These are phyloP conservation scores for Colletotrichum sojae DNA, from an alignment of 2,329 filamentous ascomycete species.

Conservation along the genomic window DNA sequence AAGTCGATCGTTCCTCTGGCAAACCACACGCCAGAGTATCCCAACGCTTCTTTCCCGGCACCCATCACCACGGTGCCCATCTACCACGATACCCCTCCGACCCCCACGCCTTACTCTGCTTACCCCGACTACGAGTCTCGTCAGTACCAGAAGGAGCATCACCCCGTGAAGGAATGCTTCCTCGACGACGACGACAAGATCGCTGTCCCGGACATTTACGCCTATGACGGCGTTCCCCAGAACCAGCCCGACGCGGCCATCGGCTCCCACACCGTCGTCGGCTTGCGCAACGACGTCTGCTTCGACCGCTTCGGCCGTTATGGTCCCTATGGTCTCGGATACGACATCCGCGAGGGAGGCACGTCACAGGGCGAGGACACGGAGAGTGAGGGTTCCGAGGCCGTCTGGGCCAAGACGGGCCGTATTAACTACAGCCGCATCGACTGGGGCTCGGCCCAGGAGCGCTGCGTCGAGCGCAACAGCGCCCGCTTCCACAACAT, in stretches of 20 bases:
- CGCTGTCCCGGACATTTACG: slow-evolving; percentile 74
- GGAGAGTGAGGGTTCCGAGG: slow-evolving; percentile 76
- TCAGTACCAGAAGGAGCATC: slow-evolving; percentile 67
- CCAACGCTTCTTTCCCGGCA: slow-evolving; percentile 57
- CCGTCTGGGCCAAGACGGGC: slow-evolving; percentile 68
- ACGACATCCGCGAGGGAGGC: slow-evolving; percentile 80
- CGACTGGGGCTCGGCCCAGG: slow-evolving; percentile 70
- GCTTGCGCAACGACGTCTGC: slow-evolving; percentile 83
- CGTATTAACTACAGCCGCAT: slow-evolving; percentile 69
- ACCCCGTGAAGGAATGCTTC: slow-evolving; percentile 72
- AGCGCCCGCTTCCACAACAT: slow-evolving; percentile 70
- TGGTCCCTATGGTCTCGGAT: slow-evolving; percentile 90
- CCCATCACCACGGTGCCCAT: slow-evolving; percentile 53
- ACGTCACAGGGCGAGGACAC: slow-evolving; percentile 79
- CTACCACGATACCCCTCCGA: slow-evolving; percentile 50
- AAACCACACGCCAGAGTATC: slow-evolving; percentile 82
- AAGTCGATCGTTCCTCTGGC: slow-evolving; percentile 75
- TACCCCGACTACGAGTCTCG: slow-evolving; percentile 76
- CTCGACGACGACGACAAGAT: slow-evolving; percentile 72
- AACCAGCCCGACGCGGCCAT: slow-evolving; percentile 84
- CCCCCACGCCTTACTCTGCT: slow-evolving; percentile 68
- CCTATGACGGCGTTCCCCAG: slow-evolving; percentile 78
- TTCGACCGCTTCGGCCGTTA: slow-evolving; percentile 90
- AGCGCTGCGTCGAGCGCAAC: slow-evolving; percentile 71
- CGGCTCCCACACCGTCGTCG: slow-evolving; percentile 82